Evolutionary conservation across 345 rosid species (phyloP).

Genomic region (Adansonia digitata): DNA sequence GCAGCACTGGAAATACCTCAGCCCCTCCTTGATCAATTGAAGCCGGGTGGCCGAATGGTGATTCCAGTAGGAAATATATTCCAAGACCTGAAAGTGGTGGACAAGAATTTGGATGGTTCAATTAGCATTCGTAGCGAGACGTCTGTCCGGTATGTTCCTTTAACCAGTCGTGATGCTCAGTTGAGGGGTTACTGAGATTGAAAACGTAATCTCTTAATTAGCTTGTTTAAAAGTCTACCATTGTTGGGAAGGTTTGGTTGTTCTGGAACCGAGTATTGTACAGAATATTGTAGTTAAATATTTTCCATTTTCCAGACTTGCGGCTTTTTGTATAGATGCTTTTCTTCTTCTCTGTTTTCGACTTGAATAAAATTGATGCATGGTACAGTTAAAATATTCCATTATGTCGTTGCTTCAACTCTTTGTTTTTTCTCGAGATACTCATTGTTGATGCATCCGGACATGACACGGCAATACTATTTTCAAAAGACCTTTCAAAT

Average conservation of each 20-base stretch:
- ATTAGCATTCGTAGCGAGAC: slow-evolving; percentile 52
- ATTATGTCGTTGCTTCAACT: no score
- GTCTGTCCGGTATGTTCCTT: slow-evolving; percentile 86
- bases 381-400: background rate
- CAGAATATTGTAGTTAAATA: background rate
- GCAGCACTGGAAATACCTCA: slow-evolving; percentile 87
- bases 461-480: no score
- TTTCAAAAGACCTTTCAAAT: no score
- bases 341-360: background rate
- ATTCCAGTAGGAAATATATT: slow-evolving; percentile 82
- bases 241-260: background rate
- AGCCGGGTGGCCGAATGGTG: slow-evolving; percentile 97
- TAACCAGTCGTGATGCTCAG: slow-evolving; percentile 85
- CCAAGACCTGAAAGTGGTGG: slow-evolving; percentile 78
- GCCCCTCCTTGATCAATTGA: slow-evolving; percentile 84
- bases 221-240: background rate
- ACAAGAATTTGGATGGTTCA: slow-evolving; percentile 78
- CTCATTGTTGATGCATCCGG: no score
- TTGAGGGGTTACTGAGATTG: slow-evolving; percentile 35
- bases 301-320: background rate
- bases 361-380: background rate
- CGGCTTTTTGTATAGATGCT: background rate
- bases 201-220: no score
- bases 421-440: no score
- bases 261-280: background rate